Evolutionary conservation across 305 asterid genomes (phyloP).

Genomic region (Fraxinus xanthoxyloides): DNA sequence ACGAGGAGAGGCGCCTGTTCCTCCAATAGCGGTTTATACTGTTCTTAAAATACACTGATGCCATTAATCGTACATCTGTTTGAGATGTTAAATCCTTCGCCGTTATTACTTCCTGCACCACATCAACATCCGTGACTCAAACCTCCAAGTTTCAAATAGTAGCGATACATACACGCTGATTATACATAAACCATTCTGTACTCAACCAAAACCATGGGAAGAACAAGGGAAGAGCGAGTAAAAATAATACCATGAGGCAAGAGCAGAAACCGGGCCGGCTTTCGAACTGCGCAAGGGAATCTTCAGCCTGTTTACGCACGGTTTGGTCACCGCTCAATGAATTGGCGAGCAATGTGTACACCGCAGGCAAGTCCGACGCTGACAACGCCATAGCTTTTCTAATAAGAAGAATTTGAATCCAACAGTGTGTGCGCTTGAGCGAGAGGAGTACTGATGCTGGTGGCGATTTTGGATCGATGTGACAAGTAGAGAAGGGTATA

Average conservation of each 20-base stretch:
- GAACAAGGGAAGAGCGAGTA: not conserved
- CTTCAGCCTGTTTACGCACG: conserved; percentile 88
- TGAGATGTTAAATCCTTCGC: conserved; percentile 72
- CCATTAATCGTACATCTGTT: conserved; percentile 79
- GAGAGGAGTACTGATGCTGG: not conserved
- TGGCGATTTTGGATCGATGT: conserved; percentile 32
- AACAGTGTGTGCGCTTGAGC: not conserved
- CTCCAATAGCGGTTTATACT: conserved; percentile 88
- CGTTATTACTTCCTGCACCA: conserved; percentile 76
- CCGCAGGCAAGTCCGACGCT: conserved; percentile 75
- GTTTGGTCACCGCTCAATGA: conserved; percentile 69
- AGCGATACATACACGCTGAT: not conserved
- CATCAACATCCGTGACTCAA: conserved; percentile 18
- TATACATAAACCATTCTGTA: not conserved
- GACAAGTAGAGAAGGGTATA: conserved; percentile 27
- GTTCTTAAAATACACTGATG: conserved; percentile 88
- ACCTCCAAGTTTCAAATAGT: conserved; percentile 3
- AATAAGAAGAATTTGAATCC: not conserved
- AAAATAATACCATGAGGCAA: conserved; percentile 67
- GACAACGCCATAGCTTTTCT: conserved; percentile 62
- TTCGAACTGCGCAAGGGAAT: conserved; percentile 73
- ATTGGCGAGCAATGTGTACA: conserved; percentile 70
- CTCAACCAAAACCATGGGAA: not conserved
- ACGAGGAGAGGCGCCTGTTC: conserved; percentile 76
- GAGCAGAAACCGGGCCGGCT: conserved; percentile 93